phyloP scores from a whole-genome alignment of 2,329 filamentous ascomycete genomes.

The Pseudogymnoascus sp. region DNA sequence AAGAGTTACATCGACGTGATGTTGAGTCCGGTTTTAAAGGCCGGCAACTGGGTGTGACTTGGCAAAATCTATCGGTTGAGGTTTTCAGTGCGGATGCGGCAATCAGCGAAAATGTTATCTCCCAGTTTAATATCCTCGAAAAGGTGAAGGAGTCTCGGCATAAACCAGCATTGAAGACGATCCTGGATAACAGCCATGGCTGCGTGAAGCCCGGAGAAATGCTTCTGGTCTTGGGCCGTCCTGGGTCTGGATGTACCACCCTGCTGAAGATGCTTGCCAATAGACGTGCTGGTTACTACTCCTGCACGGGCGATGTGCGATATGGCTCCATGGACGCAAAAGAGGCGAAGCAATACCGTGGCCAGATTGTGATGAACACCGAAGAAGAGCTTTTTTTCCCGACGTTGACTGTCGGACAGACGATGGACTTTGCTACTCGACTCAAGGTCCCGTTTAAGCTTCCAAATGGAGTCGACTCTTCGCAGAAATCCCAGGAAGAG shows the following conservation, averaged over 20 bases:
- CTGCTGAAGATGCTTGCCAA: constrained; percentile 64
- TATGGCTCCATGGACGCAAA: constrained; percentile 28
- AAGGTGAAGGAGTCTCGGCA: constrained; percentile 44
- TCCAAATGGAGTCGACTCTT: constrained; percentile 35
- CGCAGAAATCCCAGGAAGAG: constrained; percentile 43
- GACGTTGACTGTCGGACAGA: constrained; percentile 42
- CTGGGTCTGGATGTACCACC: constrained; percentile 63
- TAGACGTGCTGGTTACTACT: constrained; percentile 40
- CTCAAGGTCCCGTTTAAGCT: constrained; percentile 51
- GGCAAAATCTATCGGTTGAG: constrained; percentile 68
- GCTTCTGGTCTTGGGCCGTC: constrained; percentile 61
- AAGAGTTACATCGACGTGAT: background rate
- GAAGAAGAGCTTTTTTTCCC: constrained; percentile 47
- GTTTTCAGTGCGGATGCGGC: constrained; percentile 58
- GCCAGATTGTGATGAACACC: constrained; percentile 50
- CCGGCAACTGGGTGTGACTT: constrained; percentile 53
- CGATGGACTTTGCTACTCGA: constrained; percentile 47
- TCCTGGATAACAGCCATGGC: constrained; percentile 58
- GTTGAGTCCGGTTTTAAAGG: background rate
- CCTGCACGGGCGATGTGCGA: too few species aligned
- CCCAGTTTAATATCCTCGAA: constrained; percentile 49
- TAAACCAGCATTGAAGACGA: constrained; percentile 54
- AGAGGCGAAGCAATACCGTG: constrained; percentile 40
- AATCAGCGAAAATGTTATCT: constrained; percentile 53
- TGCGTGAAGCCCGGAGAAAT: constrained; percentile 67